These are phyloP conservation scores for Fistulifera solaris DNA, from an alignment of 108 stramenopile species.

Conservation along the genomic window DNA sequence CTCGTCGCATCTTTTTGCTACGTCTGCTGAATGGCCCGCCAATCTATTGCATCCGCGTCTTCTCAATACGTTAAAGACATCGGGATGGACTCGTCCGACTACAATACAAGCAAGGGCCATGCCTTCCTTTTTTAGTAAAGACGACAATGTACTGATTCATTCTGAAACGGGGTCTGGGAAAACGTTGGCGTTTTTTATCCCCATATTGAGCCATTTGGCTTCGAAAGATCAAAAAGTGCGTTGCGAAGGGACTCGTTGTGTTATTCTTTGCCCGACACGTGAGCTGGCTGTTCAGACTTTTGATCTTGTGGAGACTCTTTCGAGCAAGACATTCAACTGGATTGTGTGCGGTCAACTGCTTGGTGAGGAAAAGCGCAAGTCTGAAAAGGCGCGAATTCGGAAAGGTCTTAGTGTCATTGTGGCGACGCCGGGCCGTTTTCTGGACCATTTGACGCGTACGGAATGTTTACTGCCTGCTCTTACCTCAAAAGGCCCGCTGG, in stretches of 20 bases:
- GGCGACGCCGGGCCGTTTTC: conserved; percentile 93
- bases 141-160: conserved; percentile 71
- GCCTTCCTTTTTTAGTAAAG: conserved; percentile 14
- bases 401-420: conserved; percentile 88
- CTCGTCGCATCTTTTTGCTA: conserved; percentile 27
- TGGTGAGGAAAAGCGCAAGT: conserved; percentile 91
- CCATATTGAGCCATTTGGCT: conserved; percentile 57
- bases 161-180: conserved; percentile 90
- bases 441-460: conserved; percentile 91
- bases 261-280: conserved; percentile 90
- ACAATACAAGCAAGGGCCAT: conserved; percentile 49
- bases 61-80: conserved; percentile 1
- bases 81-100: conserved; percentile 43
- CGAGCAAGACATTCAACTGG: conserved; percentile 66
- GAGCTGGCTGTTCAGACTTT: conserved; percentile 87
- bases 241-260: conserved; percentile 47
- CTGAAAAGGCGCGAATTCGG: conserved; percentile 92
- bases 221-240: conserved; percentile 12
- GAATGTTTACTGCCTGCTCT: conserved; percentile 59
- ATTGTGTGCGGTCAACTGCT: conserved; percentile 81
- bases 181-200: conserved; percentile 77
- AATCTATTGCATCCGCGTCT: conserved; percentile 34
- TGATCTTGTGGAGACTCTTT: conserved; percentile 36
- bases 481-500: conserved; percentile 31
- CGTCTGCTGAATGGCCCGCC: conserved; percentile 20